These are phyloP conservation scores for Fusarium nematophilum DNA, from an alignment of 2,329 filamentous ascomycete species.

Conservation along the genomic window DNA sequence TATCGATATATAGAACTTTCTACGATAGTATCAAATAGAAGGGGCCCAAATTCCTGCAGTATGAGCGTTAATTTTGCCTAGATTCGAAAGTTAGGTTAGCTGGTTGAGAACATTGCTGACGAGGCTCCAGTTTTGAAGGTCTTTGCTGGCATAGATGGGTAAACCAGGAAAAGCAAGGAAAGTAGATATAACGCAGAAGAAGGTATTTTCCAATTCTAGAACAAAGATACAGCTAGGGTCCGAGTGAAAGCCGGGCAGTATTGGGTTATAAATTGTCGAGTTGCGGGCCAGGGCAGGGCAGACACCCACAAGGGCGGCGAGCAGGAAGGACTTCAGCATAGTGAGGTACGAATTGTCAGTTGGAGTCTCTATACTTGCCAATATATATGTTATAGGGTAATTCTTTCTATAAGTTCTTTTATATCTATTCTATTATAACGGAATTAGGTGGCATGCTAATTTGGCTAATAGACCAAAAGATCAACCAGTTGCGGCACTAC, in stretches of 20 bases:
- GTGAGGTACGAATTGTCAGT: too few relatives aligned
- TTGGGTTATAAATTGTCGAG: constrained; percentile 52
- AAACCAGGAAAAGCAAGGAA: constrained; percentile 64
- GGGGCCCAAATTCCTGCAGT: constrained; percentile 61
- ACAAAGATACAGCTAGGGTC: constrained; percentile 59
- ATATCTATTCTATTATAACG: too few relatives aligned
- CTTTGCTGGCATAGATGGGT: constrained; percentile 62
- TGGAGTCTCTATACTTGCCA: too few relatives aligned
- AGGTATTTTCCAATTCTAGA: constrained; percentile 53
- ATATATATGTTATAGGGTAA: too few relatives aligned
- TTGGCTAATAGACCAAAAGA: too few relatives aligned
- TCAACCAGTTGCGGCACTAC: too few relatives aligned
- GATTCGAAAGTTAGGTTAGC: constrained; percentile 53
- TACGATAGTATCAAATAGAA: constrained; percentile 55
- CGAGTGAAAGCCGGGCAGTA: constrained; percentile 61
- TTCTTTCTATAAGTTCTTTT: too few relatives aligned
- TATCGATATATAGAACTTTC: constrained; percentile 58
- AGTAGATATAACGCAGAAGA: constrained; percentile 63
- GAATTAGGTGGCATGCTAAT: too few relatives aligned
- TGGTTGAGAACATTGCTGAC: constrained; percentile 45
- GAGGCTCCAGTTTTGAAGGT: constrained; percentile 61
- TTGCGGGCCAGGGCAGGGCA: too few relatives aligned
- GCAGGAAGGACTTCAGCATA: too few relatives aligned
- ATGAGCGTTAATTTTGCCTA: constrained; percentile 33
- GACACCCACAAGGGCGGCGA: too few relatives aligned